phyloP scores from a whole-genome alignment of 2,329 filamentous ascomycete species.

The Pseudocercospora eumusae region DNA sequence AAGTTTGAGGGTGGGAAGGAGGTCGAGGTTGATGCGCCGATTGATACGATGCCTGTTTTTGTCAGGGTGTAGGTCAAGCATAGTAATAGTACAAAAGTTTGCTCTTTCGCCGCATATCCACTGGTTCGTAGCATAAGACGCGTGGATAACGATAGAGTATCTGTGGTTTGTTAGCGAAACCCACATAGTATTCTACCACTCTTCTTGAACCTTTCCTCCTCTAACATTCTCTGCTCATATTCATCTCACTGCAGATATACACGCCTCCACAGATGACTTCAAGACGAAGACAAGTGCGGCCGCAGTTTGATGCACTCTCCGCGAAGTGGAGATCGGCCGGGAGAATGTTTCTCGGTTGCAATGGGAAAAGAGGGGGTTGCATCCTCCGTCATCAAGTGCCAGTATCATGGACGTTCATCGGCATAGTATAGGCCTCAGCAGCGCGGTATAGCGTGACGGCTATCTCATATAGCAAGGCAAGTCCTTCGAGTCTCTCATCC shows the following conservation, averaged over 20 bases:
- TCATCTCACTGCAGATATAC: background rate
- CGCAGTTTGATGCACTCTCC: background rate
- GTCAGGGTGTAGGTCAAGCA: conserved; percentile 16
- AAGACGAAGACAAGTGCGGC: background rate
- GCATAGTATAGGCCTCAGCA: background rate
- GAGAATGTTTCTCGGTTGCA: background rate
- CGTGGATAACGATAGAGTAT: no score
- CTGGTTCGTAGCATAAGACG: no score
- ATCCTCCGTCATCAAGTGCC: background rate
- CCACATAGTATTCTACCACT: background rate
- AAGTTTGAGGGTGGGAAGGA: conserved; percentile 28
- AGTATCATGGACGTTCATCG: background rate
- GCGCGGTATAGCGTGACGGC: background rate
- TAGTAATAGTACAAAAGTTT: no score
- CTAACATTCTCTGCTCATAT: background rate
- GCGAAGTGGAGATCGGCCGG: background rate
- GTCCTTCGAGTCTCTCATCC: background rate
- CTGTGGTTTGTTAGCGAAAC: background rate
- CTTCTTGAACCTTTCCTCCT: background rate
- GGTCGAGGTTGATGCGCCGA: conserved; percentile 25
- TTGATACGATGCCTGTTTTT: conserved; percentile 30
- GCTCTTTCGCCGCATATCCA: no score
- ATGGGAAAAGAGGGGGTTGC: background rate
- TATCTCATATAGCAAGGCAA: background rate
- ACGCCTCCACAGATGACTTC: background rate